phyloP scores from a whole-genome alignment of 2,329 filamentous ascomycete species.

The Huntiella savannae region DNA sequence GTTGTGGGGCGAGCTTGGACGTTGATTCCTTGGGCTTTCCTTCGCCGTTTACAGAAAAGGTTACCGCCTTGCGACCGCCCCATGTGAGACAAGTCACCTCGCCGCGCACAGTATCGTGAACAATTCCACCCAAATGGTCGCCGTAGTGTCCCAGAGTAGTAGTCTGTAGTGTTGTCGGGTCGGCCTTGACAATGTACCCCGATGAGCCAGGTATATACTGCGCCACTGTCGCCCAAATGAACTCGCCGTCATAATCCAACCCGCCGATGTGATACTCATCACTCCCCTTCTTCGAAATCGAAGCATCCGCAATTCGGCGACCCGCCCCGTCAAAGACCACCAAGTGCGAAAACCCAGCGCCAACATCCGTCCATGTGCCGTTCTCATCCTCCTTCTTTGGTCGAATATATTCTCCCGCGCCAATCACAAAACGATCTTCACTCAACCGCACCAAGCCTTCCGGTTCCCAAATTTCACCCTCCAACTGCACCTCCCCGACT shows the following conservation, averaged over 20 bases:
- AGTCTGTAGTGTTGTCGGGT: conserved; percentile 20
- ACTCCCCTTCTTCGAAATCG: conserved; percentile 20
- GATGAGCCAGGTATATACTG: conserved; percentile 30
- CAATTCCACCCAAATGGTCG: conserved; percentile 28
- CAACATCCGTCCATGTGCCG: conserved; percentile 28
- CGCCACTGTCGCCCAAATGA: conserved; percentile 26
- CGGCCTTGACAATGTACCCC: conserved; percentile 22
- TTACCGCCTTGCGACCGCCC: conserved; percentile 24
- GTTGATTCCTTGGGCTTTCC: neutral
- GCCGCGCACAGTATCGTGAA: conserved; percentile 21
- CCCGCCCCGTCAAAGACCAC: conserved; percentile 26
- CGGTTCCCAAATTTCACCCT: conserved; percentile 28
- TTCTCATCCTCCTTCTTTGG: conserved; percentile 24
- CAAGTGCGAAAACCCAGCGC: conserved; percentile 26
- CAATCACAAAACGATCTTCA: conserved; percentile 25
- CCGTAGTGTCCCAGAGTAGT: conserved; percentile 19
- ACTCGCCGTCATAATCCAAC: conserved; percentile 28
- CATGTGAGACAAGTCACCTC: conserved; percentile 26
- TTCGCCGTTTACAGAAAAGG: conserved; percentile 17
- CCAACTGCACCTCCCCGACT: conserved; percentile 22
- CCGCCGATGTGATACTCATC: conserved; percentile 28
- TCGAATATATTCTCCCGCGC: conserved; percentile 24
- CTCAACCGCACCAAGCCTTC: conserved; percentile 28
- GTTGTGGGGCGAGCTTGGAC: neutral
- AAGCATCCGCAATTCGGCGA: conserved; percentile 24